Conservation (phyloP, 2,329 filamentous ascomycete genomes). For the Bimuria novae-zelandiae region DNA sequence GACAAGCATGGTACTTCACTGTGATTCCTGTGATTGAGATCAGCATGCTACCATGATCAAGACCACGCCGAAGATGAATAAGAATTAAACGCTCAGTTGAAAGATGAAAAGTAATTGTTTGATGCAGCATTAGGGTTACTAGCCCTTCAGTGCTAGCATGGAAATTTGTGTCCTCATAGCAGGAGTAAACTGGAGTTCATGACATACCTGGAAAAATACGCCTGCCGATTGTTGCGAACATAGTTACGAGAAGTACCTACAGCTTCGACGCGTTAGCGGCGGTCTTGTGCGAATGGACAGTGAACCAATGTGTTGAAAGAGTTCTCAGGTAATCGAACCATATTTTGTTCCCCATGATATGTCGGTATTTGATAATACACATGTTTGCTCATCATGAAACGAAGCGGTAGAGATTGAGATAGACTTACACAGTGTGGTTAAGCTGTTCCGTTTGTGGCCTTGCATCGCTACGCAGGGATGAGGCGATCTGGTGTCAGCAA, state of each 20-base stretch:
- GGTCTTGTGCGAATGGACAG: background rate
- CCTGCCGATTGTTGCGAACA: background rate
- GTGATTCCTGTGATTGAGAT: background rate
- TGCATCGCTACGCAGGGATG: no score
- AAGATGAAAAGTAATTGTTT: constrained; percentile 47
- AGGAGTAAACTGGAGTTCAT: constrained; percentile 8
- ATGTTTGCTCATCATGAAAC: constrained; percentile 43
- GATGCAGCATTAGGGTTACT: constrained; percentile 39
- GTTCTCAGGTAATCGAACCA: constrained; percentile 47
- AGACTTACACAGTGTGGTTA: background rate
- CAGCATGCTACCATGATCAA: background rate
- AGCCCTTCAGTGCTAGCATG: constrained; percentile 47
- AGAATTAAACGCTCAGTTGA: constrained; percentile 35
- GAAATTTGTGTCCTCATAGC: constrained; percentile 43
- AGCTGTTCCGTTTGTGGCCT: no score
- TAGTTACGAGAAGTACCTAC: background rate
- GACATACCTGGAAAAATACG: background rate
- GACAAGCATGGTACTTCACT: background rate
- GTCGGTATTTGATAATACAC: constrained; percentile 49
- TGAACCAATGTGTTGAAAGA: background rate
- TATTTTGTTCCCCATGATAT: constrained; percentile 41
- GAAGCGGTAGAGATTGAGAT: background rate
- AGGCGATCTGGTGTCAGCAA: no score
- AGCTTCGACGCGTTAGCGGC: constrained; percentile 11
- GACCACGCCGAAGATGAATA: background rate